Conservation (phyloP, 2,329 filamentous ascomycete species). For the Cordyceps javanica region DNA sequence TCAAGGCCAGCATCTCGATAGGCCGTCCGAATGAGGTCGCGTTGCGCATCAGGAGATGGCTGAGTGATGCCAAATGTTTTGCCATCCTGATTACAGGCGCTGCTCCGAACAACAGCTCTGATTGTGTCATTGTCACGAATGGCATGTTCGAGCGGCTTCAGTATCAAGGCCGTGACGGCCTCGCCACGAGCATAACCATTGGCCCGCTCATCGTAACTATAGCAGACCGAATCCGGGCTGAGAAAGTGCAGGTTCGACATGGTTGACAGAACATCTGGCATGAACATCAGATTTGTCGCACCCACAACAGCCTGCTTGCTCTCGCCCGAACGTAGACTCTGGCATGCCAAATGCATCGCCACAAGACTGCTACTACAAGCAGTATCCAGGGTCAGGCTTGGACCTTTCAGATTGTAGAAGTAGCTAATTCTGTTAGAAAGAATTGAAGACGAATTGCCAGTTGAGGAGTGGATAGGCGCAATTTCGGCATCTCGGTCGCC, state of each 20-base stretch:
- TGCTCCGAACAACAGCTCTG: constrained; percentile 27
- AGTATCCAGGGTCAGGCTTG: not conserved
- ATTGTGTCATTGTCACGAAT: constrained; percentile 30
- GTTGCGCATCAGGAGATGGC: constrained; percentile 20
- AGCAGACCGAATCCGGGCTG: not conserved
- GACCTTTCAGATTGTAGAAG: not conserved
- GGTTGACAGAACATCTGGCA: constrained; percentile 13
- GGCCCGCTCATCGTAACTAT: constrained; percentile 31
- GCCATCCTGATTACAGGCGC: constrained; percentile 34
- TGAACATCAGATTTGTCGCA: constrained; percentile 18
- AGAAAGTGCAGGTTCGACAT: not conserved
- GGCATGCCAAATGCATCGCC: not conserved
- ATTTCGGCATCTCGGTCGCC: too few relatives aligned
- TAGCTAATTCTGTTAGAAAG: not conserved
- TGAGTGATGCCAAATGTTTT: constrained; percentile 36
- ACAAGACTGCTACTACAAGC: not conserved
- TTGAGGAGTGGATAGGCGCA: too few relatives aligned
- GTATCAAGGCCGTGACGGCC: constrained; percentile 33
- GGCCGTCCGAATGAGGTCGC: not conserved
- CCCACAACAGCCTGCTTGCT: constrained; percentile 1
- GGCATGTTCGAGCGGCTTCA: constrained; percentile 27
- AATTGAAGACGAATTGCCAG: not conserved
- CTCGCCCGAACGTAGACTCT: not conserved
- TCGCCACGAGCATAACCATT: constrained; percentile 45
- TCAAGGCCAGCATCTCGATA: constrained; percentile 16